Evolutionary conservation across 345 rosid genomes (phyloP).

Genomic region (Microcos paniculata): DNA sequence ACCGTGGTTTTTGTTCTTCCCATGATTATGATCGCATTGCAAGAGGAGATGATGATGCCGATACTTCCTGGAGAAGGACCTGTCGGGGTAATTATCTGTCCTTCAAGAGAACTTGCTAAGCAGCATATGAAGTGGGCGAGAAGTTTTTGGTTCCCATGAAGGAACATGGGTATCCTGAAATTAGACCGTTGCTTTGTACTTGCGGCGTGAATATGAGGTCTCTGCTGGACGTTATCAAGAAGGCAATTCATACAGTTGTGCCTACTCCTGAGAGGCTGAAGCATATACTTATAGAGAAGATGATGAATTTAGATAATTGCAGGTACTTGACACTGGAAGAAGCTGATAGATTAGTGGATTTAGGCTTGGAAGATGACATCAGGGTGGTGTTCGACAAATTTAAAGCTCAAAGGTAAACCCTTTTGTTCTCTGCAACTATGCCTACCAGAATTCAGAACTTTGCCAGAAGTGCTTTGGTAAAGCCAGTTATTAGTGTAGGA

Average conservation of each 20-base stretch:
- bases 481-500: slow-evolving; percentile 87
- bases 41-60: slow-evolving; percentile 96
- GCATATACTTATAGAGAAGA: slow-evolving; percentile 92
- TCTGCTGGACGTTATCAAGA: slow-evolving; percentile 81
- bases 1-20: slow-evolving; percentile 88
- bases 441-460: slow-evolving; percentile 90
- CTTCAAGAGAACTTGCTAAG: slow-evolving; percentile 88
- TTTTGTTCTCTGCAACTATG: slow-evolving; percentile 92
- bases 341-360: slow-evolving; percentile 93
- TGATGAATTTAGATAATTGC: slow-evolving; percentile 89
- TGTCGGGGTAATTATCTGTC: slow-evolving; percentile 72
- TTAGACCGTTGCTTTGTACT: slow-evolving; percentile 79
- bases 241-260: slow-evolving; percentile 87
- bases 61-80: slow-evolving; percentile 86
- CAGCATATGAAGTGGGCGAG: slow-evolving; percentile 89
- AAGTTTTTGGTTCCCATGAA: slow-evolving; percentile 64
- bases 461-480: slow-evolving; percentile 86
- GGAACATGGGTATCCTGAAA: slow-evolving; percentile 62
- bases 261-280: slow-evolving; percentile 95
- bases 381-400: slow-evolving; percentile 93
- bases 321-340: slow-evolving; percentile 93
- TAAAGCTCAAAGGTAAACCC: slow-evolving; percentile 91
- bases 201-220: slow-evolving; percentile 96
- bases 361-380: slow-evolving; percentile 96
- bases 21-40: slow-evolving; percentile 81